These are phyloP conservation scores for Leucogyrophana mollusca DNA, from an alignment of 768 basidiomycete species.

Conservation along the genomic window DNA sequence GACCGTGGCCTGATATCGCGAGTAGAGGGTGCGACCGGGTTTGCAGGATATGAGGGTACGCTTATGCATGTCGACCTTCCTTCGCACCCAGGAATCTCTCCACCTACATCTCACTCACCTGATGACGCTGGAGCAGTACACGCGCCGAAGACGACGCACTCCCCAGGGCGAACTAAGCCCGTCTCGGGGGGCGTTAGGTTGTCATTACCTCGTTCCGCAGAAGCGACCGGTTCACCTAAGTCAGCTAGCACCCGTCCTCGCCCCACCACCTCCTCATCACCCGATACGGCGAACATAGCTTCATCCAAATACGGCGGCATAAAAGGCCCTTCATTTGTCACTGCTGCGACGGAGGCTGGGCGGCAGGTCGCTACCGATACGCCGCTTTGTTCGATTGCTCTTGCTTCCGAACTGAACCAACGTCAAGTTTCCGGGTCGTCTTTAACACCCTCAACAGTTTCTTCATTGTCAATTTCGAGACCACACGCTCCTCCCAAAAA, in stretches of 20 bases:
- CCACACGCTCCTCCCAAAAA: constrained; percentile 11
- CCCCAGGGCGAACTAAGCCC: too few relatives aligned
- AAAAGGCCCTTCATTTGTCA: constrained; percentile 6
- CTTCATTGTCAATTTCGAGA: constrained; percentile 1
- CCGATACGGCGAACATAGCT: background rate
- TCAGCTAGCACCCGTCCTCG: too few relatives aligned
- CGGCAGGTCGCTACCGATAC: constrained; percentile 8
- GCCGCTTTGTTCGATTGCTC: constrained; percentile 7
- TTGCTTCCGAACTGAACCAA: constrained; percentile 14
- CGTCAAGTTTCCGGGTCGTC: background rate
- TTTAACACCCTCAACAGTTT: background rate
- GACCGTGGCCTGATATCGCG: constrained; percentile 3
- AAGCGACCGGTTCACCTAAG: too few relatives aligned
- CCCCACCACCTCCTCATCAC: background rate
- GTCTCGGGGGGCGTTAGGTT: too few relatives aligned
- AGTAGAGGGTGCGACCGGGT: too few relatives aligned
- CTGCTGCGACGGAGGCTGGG: constrained; percentile 12
- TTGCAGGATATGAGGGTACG: too few relatives aligned
- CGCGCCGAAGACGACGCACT: too few relatives aligned
- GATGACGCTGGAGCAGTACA: too few relatives aligned
- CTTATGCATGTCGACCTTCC: too few relatives aligned
- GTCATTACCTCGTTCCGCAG: too few relatives aligned
- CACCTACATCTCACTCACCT: too few relatives aligned
- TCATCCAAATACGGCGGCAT: background rate
- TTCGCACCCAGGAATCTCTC: too few relatives aligned